A percentile compares a stretch with the other conserved stretches of the same genome.
These are phyloP conservation scores for Colletotrichum tamarilloi DNA, from an alignment of 2,329 filamentous ascomycete species.

Conservation along the genomic window DNA sequence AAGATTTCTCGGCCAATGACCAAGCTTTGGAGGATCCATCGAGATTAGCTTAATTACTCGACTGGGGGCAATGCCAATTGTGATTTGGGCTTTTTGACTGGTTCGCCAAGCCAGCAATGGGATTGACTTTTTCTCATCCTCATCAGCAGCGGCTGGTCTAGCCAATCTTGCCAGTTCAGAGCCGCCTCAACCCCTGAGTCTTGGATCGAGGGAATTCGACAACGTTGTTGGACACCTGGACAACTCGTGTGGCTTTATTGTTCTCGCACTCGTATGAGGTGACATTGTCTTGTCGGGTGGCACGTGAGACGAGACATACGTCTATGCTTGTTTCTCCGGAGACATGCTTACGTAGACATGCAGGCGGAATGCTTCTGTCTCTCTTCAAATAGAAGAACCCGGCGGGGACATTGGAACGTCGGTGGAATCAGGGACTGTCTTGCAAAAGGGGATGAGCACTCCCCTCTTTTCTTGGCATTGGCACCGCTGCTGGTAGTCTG, in stretches of 20 bases:
- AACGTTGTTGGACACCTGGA: neutral
- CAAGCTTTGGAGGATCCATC: conserved; percentile 31
- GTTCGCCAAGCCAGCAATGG: neutral
- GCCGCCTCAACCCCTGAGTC: neutral
- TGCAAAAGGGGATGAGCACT: neutral
- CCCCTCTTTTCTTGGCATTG: neutral
- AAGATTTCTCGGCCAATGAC: conserved; percentile 29
- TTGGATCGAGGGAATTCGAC: neutral
- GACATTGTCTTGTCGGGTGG: neutral
- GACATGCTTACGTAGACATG: neutral
- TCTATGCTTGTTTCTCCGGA: conserved; percentile 6
- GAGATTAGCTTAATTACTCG: conserved; percentile 31
- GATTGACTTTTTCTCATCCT: conserved; percentile 20
- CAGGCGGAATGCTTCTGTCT: conserved; percentile 10
- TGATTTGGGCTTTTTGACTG: conserved; percentile 10
- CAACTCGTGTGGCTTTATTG: neutral
- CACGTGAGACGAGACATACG: conserved; percentile 12
- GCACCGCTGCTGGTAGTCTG: neutral
- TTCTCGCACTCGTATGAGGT: neutral
- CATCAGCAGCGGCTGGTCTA: neutral
- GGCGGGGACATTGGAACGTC: neutral
- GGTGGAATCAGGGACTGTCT: neutral
- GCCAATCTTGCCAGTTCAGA: neutral
- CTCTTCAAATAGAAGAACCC: conserved; percentile 1
- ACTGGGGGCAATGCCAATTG: conserved; percentile 16